Evolutionary conservation across 306 rosid genomes (phyloP).

Genomic region (Spatholobus suberectus): DNA sequence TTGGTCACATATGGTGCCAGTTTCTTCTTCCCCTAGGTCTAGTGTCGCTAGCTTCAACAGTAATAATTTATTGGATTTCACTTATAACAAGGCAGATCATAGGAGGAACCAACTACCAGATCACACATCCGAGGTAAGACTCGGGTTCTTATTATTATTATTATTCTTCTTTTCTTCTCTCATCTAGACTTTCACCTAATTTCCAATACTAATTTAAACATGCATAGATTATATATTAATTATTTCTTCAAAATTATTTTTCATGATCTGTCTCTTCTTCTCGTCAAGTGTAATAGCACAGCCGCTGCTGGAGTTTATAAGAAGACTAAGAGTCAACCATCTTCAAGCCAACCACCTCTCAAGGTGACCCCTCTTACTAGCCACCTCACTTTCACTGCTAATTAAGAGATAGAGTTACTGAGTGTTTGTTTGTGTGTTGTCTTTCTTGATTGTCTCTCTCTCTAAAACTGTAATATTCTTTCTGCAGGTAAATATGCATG

Average conservation of each 20-base stretch:
- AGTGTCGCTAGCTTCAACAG: constrained; percentile 52
- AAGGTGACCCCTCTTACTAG: constrained; percentile 57
- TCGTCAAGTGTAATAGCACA: constrained; percentile 56
- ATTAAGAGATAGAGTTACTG: not conserved
- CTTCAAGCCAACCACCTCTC: constrained; percentile 79
- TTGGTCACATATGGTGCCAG: constrained; percentile 65
- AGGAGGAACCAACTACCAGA: constrained; percentile 54
- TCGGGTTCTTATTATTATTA: not conserved
- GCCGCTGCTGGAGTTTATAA: constrained; percentile 59
- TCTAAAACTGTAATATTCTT: constrained; percentile 43
- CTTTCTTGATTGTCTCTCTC: constrained; percentile 46
- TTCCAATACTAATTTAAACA: not conserved
- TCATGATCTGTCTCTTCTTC: constrained; percentile 10
- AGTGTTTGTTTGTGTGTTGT: constrained; percentile 34
- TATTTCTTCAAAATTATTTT: constrained; percentile 2
- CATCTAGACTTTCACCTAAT: not conserved
- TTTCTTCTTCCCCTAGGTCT: constrained; percentile 66
- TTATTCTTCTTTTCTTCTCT: not conserved
- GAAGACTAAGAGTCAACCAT: constrained; percentile 78
- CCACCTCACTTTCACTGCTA: not conserved
- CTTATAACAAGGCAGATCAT: constrained; percentile 56
- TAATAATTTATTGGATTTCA: constrained; percentile 65
- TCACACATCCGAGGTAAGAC: constrained; percentile 66
- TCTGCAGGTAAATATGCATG: constrained; percentile 16
- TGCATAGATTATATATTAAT: constrained; percentile 1